Base-by-base conservation (phyloP, 78 protist species). In the Andalucia godoyi region DNA sequence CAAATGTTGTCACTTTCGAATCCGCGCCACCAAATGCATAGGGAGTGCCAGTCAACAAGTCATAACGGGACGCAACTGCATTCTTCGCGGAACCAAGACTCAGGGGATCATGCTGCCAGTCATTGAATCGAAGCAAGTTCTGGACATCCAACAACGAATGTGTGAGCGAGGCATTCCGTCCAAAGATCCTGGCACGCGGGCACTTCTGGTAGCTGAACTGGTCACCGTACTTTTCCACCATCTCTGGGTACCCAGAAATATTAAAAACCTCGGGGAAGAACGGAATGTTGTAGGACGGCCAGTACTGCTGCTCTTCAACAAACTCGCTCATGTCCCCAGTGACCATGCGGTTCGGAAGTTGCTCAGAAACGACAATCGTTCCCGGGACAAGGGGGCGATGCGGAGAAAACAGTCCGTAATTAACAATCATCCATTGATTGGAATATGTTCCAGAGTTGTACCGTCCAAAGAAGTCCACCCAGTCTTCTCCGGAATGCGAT, bases 201-300 rank as follows among this genome's bases (percentile, higher is more conserved):
- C 77, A 70, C 7, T 27, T 54, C 38, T 78, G 72, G 55, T 79
- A 79, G 64, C 60, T 32, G 43, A 49, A 36, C 43, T 46, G 41
- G 30, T 39, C 52, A 40, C 71, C 55, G 15, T 65, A 34, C 23
- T 49, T 36, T 15, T 30, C 37, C 5, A 46, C 49, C 21, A 23
- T 13, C 32, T 50, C 66, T 6, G 65, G 53, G 58, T 76, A 81
- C 30, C 93, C 93, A 10, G 86, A 69, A 23, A 61, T 9, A 34
- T 74, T 61, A 58, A 51, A 84, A 68, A 88, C 30, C 52, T 71
- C 18, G 15, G 67, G 63, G 80, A 55, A 79, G 57, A 37, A 80
- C 32, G 92, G 96, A 9, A 86, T 77, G 70, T 90, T 90, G 78
- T 77, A 90, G 15, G 73, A 46, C n/a, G 86, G 82, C 77, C 72